These are phyloP conservation scores for Cubamyces lactineus DNA, from an alignment of 768 basidiomycete genomes.

Conservation along the genomic window DNA sequence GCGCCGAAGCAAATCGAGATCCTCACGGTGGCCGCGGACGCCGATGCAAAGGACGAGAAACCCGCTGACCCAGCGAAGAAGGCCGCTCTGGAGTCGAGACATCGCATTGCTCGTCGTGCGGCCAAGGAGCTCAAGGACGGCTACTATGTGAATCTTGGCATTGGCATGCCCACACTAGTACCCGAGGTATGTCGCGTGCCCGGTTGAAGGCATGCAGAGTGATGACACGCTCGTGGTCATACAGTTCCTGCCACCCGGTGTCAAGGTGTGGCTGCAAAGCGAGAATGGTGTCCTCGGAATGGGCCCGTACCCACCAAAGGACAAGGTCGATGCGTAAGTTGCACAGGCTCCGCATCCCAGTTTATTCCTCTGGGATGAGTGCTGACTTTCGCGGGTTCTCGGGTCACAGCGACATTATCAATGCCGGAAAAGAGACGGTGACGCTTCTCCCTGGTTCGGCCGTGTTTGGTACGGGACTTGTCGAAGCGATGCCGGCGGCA, in stretches of 20 bases:
- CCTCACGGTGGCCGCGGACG: slow-evolving; percentile 62
- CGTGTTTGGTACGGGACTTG: slow-evolving; percentile 67
- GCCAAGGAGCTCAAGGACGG: slow-evolving; percentile 90
- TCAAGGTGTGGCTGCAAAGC: slow-evolving; percentile 88
- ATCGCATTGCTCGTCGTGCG: slow-evolving; percentile 82
- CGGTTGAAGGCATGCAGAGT: not conserved
- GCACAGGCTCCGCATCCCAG: not conserved
- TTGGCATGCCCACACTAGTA: slow-evolving; percentile 90
- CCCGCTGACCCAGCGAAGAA: slow-evolving; percentile 48
- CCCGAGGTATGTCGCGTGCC: slow-evolving; percentile 51
- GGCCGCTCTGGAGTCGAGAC: slow-evolving; percentile 55
- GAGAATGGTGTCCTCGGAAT: slow-evolving; percentile 90
- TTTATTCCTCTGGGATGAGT: not conserved
- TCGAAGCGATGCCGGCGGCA: slow-evolving; percentile 12
- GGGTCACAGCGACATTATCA: slow-evolving; percentile 76
- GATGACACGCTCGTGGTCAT: not conserved
- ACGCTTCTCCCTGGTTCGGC: slow-evolving; percentile 92
- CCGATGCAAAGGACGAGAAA: slow-evolving; percentile 31
- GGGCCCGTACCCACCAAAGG: slow-evolving; percentile 86
- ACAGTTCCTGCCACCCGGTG: slow-evolving; percentile 63
- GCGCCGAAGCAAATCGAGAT: slow-evolving; percentile 80
- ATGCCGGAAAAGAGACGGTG: slow-evolving; percentile 94
- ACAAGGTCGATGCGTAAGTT: slow-evolving; percentile 79
- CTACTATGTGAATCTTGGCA: slow-evolving; percentile 86
- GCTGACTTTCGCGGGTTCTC: slow-evolving; percentile 6